Base-by-base conservation (phyloP, 345 rosid species). In the Salix koriyanagi region DNA sequence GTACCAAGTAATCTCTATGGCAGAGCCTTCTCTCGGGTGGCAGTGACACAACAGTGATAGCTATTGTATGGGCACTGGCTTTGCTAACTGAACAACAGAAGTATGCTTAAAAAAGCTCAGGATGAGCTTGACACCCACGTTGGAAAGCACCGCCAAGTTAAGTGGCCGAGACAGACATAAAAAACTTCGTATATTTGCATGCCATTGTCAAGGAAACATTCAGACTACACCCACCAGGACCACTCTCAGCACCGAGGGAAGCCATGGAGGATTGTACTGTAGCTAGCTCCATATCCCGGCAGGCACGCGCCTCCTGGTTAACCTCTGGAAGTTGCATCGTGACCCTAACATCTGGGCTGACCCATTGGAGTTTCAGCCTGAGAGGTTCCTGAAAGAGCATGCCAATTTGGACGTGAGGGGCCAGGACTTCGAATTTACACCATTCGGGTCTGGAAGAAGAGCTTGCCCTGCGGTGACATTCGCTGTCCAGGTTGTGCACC, bases 121-220 rank as follows among this genome's bases (percentile, higher is more conserved):
- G 23, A 34, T 15, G 80, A 78, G 67, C 76, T 78, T 26, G 72
- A 78, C 16, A 25, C 18, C 66, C 19, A 39, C 1, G 56, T 72
- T 0, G 76, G 80, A 30, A 72, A 52, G 76, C 37, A 71, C 30
- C 72, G 50, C 19, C 72, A 26, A 77, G n/a, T n/a, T n/a, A n/a
- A n/a, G 81, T 66, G 42, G 39, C n/a, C 0, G 81, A 73, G 23
- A 34, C 69, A 12, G 72, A 72, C 60, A 41, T 67, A 11, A 67
- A 25, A 44, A 78, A 72, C 25, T 77, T 78, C 6, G 41, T 58
- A 34, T 78, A 78, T 58, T 37, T 78, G 13, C 81, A 78, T 39
- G 81, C 81, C 21, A 67, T 78, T 67, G 72, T 78, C 60, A 72
- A 73, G 39, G 81, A 78, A 67, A 72, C 81, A 19, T n/a, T 78